These are phyloP conservation scores for Raddia guianensis DNA, from an alignment of 176 grass and related monocot genomes.

Conservation along the genomic window DNA sequence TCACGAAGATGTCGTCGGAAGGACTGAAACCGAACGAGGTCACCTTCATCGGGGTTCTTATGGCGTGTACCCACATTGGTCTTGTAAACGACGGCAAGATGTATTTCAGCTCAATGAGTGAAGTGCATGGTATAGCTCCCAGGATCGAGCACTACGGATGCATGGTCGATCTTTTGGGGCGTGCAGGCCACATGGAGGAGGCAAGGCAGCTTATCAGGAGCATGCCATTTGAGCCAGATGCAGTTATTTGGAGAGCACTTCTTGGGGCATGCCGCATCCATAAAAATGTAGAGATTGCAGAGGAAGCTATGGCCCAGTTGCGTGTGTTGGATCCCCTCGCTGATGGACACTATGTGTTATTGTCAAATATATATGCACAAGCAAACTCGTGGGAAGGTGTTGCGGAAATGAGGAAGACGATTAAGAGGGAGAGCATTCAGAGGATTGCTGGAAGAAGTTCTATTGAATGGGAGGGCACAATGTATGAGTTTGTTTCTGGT, in stretches of 20 bases:
- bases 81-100: constrained; percentile 66
- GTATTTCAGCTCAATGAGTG: constrained; percentile 56
- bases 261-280: constrained; percentile 73
- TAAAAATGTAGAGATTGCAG: constrained; percentile 66
- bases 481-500: constrained; percentile 55
- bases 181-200: constrained; percentile 63
- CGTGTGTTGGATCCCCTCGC: constrained; percentile 57
- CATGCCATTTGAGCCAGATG: constrained; percentile 62
- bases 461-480: constrained; percentile 50
- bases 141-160: constrained; percentile 71
- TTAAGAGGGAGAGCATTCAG: constrained; percentile 54
- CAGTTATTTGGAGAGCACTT: constrained; percentile 74
- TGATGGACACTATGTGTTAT: constrained; percentile 62
- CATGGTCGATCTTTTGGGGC: constrained; percentile 72
- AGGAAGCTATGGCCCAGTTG: constrained; percentile 64
- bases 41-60: constrained; percentile 67
- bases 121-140: constrained; percentile 48
- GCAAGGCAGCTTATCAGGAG: constrained; percentile 56
- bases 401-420: constrained; percentile 57
- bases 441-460: constrained; percentile 74
- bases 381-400: constrained; percentile 69
- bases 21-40: constrained; percentile 63
- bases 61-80: constrained; percentile 60
- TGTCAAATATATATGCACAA: constrained; percentile 79
- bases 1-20: constrained; percentile 56